Percentiles rank a stretch among this genome's conserved stretches.
phyloP scores from a whole-genome alignment of 106 monocot species.

The Posidonia australis region DNA sequence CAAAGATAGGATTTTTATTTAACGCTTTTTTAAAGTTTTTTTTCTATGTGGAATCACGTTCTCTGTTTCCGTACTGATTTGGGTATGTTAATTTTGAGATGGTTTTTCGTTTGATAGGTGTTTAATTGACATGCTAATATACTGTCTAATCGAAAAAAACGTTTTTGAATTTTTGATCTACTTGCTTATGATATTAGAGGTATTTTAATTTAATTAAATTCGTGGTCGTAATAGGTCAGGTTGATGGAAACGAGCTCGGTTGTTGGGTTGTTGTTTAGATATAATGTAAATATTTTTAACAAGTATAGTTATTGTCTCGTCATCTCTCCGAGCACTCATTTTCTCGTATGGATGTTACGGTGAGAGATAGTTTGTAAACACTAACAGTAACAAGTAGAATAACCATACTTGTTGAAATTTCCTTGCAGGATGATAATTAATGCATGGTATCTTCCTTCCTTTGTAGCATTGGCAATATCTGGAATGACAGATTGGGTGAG shows the following conservation, averaged over 20 bases:
- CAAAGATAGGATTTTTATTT: neutral
- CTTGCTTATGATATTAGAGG: too few species aligned
- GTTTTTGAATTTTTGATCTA: too few species aligned
- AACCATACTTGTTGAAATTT: conserved; percentile 2
- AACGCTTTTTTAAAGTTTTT: neutral
- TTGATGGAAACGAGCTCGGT: too few species aligned
- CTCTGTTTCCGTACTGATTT: too few species aligned
- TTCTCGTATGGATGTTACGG: neutral
- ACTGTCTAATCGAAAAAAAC: too few species aligned
- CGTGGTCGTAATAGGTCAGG: too few species aligned
- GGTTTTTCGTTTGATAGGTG: too few species aligned
- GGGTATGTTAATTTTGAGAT: too few species aligned
- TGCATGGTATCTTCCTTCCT: conserved; percentile 73
- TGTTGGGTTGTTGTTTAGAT: too few species aligned
- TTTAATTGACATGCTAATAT: too few species aligned
- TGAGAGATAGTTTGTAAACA: neutral
- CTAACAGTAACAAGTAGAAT: neutral
- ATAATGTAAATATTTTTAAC: too few species aligned
- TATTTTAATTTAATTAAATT: too few species aligned
- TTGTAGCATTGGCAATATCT: conserved; percentile 58
- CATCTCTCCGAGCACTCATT: neutral
- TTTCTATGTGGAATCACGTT: neutral
- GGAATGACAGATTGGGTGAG: conserved; percentile 93
- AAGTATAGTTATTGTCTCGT: neutral
- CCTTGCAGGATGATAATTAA: conserved; percentile 82